Evolutionary conservation across 192 early-diverging fungal genomes (phyloP).

Genomic region (Coemansia sp.): DNA sequence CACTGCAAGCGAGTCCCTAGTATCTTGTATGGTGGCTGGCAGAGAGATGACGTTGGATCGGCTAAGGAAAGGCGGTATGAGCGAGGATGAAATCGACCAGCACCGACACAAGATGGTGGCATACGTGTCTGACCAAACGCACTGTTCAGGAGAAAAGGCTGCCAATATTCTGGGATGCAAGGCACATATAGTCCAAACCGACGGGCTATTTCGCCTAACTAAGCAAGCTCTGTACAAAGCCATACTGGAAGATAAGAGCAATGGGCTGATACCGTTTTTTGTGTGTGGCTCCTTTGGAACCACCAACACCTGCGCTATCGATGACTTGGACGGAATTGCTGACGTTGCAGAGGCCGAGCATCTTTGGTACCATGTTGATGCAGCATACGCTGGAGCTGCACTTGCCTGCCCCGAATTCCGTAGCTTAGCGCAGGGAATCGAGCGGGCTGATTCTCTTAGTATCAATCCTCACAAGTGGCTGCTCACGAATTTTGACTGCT

Average conservation of each 20-base stretch:
- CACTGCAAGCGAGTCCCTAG: constrained; percentile 58
- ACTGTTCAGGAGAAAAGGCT: constrained; percentile 57
- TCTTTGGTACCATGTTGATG: constrained; percentile 66
- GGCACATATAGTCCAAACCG: constrained; percentile 11
- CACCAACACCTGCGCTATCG: constrained; percentile 57
- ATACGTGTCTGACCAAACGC: constrained; percentile 64
- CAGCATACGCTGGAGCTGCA: constrained; percentile 62
- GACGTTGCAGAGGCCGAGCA: constrained; percentile 39
- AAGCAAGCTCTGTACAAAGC: constrained; percentile 46
- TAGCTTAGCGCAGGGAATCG: constrained; percentile 45
- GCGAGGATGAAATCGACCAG: constrained; percentile 30
- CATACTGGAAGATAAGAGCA: constrained; percentile 47
- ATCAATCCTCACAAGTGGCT: constrained; percentile 68
- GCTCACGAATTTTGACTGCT: constrained; percentile 65
- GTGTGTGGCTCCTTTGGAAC: constrained; percentile 64
- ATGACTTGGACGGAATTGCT: constrained; percentile 57
- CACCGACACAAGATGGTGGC: constrained; percentile 51
- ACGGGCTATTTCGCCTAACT: constrained; percentile 15
- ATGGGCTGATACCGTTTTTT: constrained; percentile 62
- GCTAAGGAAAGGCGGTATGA: constrained; percentile 15
- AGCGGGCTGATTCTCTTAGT: constrained; percentile 59
- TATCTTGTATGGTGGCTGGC: constrained; percentile 60
- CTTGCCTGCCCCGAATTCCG: constrained; percentile 60
- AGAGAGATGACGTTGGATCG: constrained; percentile 50
- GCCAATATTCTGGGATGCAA: constrained; percentile 31